Evolutionary conservation across 805 yeast species (phyloP).

Genomic region (Myxozyma neotropica): DNA sequence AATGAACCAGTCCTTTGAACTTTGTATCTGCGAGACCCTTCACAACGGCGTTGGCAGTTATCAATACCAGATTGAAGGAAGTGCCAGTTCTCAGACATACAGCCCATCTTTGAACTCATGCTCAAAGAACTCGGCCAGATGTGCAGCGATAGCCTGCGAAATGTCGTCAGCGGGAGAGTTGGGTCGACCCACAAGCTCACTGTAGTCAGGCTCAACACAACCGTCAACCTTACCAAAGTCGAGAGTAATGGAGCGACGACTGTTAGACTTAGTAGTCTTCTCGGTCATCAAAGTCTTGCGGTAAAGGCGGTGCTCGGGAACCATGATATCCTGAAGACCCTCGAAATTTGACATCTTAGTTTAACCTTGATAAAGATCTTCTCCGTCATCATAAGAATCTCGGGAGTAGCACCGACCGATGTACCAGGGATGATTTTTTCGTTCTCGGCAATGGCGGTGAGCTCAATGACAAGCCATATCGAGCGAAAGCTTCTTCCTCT

Average conservation of each 20-base stretch:
- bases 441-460: slow-evolving; percentile 94
- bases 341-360: slow-evolving; percentile 93
- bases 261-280: slow-evolving; percentile 69
- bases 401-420: slow-evolving; percentile 98
- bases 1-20: slow-evolving; percentile 80
- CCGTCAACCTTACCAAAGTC: slow-evolving; percentile 90
- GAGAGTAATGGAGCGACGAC: slow-evolving; percentile 75
- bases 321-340: slow-evolving; percentile 93
- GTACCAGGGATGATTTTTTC: slow-evolving; percentile 96
- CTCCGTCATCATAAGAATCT: slow-evolving; percentile 80
- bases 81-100: slow-evolving; percentile 89
- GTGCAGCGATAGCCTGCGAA: slow-evolving; percentile 78
- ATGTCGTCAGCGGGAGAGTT: slow-evolving; percentile 85
- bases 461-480: slow-evolving; percentile 93
- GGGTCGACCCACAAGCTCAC: slow-evolving; percentile 83
- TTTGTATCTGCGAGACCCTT: slow-evolving; percentile 89
- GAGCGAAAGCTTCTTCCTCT: slow-evolving; percentile 48
- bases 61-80: slow-evolving; percentile 99
- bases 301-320: slow-evolving; percentile 87
- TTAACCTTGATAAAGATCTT: slow-evolving; percentile 91
- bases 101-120: slow-evolving; percentile 86
- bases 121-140: slow-evolving; percentile 83
- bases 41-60: slow-evolving; percentile 95
- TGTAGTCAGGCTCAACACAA: slow-evolving; percentile 77
- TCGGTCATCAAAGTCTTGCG: slow-evolving; percentile 90